Percentiles rank a stretch among this genome's conserved stretches.
Evolutionary conservation across 805 yeast genomes (phyloP).

Genomic region (Kuraishia piskuri): DNA sequence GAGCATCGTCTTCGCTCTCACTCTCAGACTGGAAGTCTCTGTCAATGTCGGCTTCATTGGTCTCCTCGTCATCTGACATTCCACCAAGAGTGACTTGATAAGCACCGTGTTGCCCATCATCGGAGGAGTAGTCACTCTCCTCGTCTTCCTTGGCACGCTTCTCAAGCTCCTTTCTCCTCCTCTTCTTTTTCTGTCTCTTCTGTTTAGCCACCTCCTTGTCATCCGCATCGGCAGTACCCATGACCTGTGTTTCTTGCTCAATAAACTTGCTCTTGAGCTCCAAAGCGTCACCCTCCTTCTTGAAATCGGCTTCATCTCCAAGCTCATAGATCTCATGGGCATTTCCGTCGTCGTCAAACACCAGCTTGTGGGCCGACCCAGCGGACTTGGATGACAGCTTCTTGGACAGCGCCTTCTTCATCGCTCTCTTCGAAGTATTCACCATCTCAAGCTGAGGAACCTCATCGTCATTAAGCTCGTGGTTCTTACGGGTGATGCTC

Average conservation of each 20-base stretch:
- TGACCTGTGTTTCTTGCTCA: slow-evolving; percentile 51
- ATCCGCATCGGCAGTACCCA: slow-evolving; percentile 63
- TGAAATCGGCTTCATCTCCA: slow-evolving; percentile 84
- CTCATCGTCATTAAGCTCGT: slow-evolving; percentile 55
- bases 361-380: slow-evolving; percentile 68
- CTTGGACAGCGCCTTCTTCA: slow-evolving; percentile 81
- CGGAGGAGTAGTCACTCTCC: slow-evolving; percentile 21
- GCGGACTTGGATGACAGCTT: slow-evolving; percentile 55
- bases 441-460: slow-evolving; percentile 46
- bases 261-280: slow-evolving; percentile 63
- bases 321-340: slow-evolving; percentile 90
- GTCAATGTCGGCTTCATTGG: slow-evolving; percentile 29
- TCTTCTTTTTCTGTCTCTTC: slow-evolving; percentile 80
- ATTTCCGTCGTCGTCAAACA: slow-evolving; percentile 90
- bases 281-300: slow-evolving; percentile 52
- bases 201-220: slow-evolving; percentile 74
- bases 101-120: slow-evolving; percentile 22
- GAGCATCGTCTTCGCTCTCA: slow-evolving; percentile 24
- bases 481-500: slow-evolving; percentile 71
- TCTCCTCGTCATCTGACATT: slow-evolving; percentile 12
- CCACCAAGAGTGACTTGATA: slow-evolving; percentile 15
- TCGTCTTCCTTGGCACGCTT: slow-evolving; percentile 37
- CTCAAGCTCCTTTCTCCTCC: slow-evolving; percentile 78
- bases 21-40: slow-evolving; percentile 29
- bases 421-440: slow-evolving; percentile 76